Evolutionary conservation across 768 basidiomycete genomes (phyloP), one percentile per base, ranked within the genome.

Genomic region (Holtermanniella nyarrowii): DNA sequence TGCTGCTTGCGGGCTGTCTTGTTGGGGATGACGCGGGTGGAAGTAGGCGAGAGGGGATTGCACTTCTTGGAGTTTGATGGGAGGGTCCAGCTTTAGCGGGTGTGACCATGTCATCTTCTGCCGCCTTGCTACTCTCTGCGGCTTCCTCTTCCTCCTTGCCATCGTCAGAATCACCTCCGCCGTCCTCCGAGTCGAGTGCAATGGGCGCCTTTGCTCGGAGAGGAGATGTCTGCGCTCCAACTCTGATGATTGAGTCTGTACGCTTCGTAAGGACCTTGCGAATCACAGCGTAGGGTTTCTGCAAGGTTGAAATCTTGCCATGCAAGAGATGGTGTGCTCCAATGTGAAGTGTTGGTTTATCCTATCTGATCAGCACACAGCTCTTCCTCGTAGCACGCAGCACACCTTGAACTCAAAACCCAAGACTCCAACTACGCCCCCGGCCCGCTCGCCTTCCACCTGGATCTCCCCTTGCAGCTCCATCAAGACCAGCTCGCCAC

Each of bases 391-490:
- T n/a, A 18, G 16, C 21, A 27, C 12, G 18, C 18, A 44, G 31
- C 26, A 1, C 42, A 71, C 69, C 31, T 68, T 66, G 24, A 66
- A 78, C 46, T 84, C 83, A 5, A 88, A 74, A 42, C 74, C 78
- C 11, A 95, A 71, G 56, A 75, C 82, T n/a, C 89, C 90, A 3
- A 93, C 80, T n/a, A 85, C 65, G 55, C 82, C 79, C 3, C 83
- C 84, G 23, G 82, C 77, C 31, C 77, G 79, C 58, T 82, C 78
- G 7, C 76, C 79, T 50, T 86, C 84, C 26, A 84, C 61, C 42
- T 84, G 81, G 31, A 95, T 77, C 46, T 77, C 75, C 46, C 90
- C 90, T 70, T 96, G 91, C 3, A 95, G 76, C 62, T 96, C 90
- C 48, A 96, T 78, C 3, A 96, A 74, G 40, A 88, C 80, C 13